A percentile compares a stretch with the other conserved stretches of the same genome.
Evolutionary conservation across 306 rosid species (phyloP).

Genomic region (Castanospermum australe): DNA sequence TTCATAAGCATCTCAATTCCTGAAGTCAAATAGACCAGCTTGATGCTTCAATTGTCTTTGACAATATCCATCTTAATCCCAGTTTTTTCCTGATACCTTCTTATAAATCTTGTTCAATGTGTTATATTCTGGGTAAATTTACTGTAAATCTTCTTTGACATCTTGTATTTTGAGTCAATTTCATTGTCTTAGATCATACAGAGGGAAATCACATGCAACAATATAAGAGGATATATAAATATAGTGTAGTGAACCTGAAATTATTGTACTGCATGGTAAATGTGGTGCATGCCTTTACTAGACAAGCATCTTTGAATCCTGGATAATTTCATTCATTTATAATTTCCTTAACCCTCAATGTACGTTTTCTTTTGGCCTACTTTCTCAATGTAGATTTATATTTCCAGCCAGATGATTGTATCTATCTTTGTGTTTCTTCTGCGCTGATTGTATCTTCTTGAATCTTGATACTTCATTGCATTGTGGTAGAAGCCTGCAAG

Average conservation of each 20-base stretch:
- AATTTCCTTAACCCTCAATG: not conserved
- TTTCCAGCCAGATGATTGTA: not conserved
- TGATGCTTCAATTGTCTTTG: not conserved
- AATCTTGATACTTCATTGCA: not conserved
- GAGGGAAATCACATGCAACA: not conserved
- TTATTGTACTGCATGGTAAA: not conserved
- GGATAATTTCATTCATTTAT: not conserved
- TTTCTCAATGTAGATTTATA: not conserved
- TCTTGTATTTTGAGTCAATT: not conserved
- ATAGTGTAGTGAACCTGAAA: not conserved
- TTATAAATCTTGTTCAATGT: not conserved
- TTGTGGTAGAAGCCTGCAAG: too few species aligned
- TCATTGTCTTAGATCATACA: not conserved
- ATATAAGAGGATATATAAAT: not conserved
- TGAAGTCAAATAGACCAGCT: not conserved
- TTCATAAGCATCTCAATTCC: slow-evolving; percentile 1
- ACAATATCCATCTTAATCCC: not conserved
- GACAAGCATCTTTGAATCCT: not conserved
- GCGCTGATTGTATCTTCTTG: not conserved
- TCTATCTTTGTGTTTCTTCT: slow-evolving; percentile 1
- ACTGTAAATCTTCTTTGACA: not conserved
- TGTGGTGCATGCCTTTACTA: not conserved
- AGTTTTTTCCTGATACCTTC: not conserved
- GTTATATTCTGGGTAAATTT: not conserved
- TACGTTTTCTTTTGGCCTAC: not conserved